Evolutionary conservation across 805 yeast species (phyloP).

Genomic region (Suhomyces tanzawaensis): DNA sequence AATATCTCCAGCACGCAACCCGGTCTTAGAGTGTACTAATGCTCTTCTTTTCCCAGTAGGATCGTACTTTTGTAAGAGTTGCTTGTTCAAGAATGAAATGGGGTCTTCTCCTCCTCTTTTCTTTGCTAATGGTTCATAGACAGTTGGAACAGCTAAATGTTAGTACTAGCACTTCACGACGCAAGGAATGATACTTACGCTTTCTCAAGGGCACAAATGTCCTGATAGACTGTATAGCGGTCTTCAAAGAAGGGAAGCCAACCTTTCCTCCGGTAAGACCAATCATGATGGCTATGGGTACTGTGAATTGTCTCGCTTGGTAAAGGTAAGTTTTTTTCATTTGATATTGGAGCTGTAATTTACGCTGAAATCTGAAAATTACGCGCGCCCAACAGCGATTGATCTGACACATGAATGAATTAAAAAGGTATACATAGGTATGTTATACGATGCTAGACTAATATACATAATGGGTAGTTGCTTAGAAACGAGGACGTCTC

Average conservation of each 20-base stretch:
- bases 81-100: conserved; percentile 45
- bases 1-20: conserved; percentile 77
- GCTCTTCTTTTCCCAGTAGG: conserved; percentile 66
- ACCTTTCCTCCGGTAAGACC: conserved; percentile 8
- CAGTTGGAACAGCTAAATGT: conserved; percentile 20
- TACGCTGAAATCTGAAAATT: neutral
- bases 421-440: too few relatives aligned
- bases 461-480: too few relatives aligned
- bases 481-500: conserved; percentile 44
- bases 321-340: neutral
- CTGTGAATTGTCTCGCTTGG: neutral
- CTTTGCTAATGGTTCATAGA: conserved; percentile 50
- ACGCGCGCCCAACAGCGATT: neutral
- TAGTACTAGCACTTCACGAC: neutral
- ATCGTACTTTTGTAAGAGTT: conserved; percentile 61
- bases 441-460: too few relatives aligned
- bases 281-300: conserved; percentile 9
- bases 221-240: conserved; percentile 14
- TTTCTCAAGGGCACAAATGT: conserved; percentile 17
- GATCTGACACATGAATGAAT: too few relatives aligned
- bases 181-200: neutral
- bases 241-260: conserved; percentile 5
- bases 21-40: conserved; percentile 46
- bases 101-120: conserved; percentile 47
- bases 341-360: neutral